Evolutionary conservation across 2,329 filamentous ascomycete species (phyloP), one percentile per base, ranked within the genome.

Genomic region (Boeremia lycopersici): DNA sequence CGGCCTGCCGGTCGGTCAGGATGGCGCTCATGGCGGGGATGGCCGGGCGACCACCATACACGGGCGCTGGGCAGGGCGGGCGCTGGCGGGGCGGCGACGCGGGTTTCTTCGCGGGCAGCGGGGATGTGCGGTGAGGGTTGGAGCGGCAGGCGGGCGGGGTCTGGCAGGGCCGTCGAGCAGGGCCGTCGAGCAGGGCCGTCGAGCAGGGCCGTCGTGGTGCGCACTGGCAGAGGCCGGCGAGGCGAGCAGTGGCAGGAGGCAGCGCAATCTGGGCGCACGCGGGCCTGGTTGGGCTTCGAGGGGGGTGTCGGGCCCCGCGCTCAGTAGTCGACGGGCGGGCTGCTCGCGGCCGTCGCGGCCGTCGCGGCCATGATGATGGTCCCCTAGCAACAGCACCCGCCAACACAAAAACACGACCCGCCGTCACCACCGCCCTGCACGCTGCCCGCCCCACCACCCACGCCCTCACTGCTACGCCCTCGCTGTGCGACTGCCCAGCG

Each of bases 1-100:
- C 91, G 61, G 90, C 90, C 81, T 96, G 91, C 73, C 89, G 86
- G 70, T 83, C 80, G 58, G 90, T 91, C 78, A 95, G 80, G 75
- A 91, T 83, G 72, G 86, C 85, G 80, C 85, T 88, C 89, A 93
- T 93, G 63, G 71, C 76, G 78, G 62, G 59, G 63, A 53, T 43
- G 52, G 54, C 60, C 59, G 46, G 48, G 53, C 53, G 62, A 59
- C 64, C 62, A 73, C 69, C 72, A 73, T 74, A 59, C 60, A 74
- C 61, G 52, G 39, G 25, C 44, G 44, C n/a, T 44, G 44, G 41
- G 33, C 35, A 19, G 43, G 9, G 42, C 30, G 36, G 43, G 47
- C 40, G 53, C 39, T 45, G 48, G 48, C 49, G 15, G 31, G 43
- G 46, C 39, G 35, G 51, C 39, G 50, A 25, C 34, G 31, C 35